These are phyloP conservation scores for Trichosporon ovoides DNA, from an alignment of 1,284 basidiomycete species.

Conservation along the genomic window DNA sequence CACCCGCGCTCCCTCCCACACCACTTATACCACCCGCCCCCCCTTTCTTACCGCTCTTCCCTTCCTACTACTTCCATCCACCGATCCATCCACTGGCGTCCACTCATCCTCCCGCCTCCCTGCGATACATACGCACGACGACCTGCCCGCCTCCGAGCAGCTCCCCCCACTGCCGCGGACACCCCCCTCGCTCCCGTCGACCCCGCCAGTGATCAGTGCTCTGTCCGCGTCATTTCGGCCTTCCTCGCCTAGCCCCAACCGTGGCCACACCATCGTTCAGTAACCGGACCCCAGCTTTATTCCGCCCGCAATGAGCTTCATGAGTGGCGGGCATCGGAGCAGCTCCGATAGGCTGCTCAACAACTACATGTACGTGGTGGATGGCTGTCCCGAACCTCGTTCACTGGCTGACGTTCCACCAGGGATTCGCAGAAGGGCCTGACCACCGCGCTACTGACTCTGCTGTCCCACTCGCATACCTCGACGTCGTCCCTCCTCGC, in stretches of 20 bases:
- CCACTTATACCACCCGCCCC: background rate
- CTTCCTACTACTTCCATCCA: background rate
- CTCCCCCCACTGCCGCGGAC: too few relatives aligned
- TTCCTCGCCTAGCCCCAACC: constrained; percentile 2
- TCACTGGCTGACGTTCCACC: background rate
- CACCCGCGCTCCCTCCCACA: background rate
- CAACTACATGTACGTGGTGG: constrained; percentile 45
- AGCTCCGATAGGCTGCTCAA: constrained; percentile 46
- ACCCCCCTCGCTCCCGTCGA: background rate
- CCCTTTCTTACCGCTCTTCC: background rate
- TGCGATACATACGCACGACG: background rate
- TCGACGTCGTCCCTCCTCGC: constrained; percentile 49
- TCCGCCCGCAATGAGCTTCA: constrained; percentile 4
- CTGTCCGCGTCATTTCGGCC: background rate
- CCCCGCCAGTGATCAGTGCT: background rate
- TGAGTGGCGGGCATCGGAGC: constrained; percentile 33
- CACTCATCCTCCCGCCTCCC: background rate
- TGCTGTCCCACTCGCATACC: constrained; percentile 48
- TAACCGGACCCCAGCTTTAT: background rate
- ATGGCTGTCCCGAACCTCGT: background rate
- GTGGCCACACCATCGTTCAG: background rate
- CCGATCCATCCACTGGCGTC: background rate
- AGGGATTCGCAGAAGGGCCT: constrained; percentile 48
- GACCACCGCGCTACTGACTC: constrained; percentile 43
- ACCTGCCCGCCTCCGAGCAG: too few relatives aligned